Conservation (phyloP, 208 protist species). For the Herpetomonas tarakana region DNA sequence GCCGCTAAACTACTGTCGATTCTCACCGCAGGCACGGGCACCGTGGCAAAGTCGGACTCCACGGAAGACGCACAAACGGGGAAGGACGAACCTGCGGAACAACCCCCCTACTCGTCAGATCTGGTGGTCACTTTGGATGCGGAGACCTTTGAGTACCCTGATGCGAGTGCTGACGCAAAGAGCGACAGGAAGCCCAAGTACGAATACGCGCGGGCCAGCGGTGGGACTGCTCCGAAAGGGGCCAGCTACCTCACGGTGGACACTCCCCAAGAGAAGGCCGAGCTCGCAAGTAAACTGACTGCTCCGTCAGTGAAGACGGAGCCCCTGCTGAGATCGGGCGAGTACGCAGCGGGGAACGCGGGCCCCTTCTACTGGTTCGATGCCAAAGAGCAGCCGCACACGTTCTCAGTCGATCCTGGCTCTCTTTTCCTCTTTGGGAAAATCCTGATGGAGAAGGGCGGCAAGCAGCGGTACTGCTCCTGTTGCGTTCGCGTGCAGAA, state of each 20-base stretch:
- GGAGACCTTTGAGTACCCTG: conserved; percentile 9
- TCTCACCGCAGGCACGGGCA: not conserved
- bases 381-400: conserved; percentile 78
- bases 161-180: not conserved
- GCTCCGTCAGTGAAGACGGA: not conserved
- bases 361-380: conserved; percentile 87
- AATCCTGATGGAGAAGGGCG: conserved; percentile 31
- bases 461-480: conserved; percentile 34
- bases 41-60: too few species aligned
- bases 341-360: conserved; percentile 14
- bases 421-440: conserved; percentile 92
- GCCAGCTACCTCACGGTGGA: conserved; percentile 29
- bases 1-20: not conserved
- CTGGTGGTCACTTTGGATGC: conserved; percentile 29
- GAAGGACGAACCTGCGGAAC: too few species aligned
- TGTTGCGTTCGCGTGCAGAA: conserved; percentile 88
- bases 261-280: conserved; percentile 22
- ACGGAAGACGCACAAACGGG: too few species aligned
- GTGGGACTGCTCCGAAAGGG: not conserved
- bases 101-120: too few species aligned
- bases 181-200: conserved; percentile 11
- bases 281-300: conserved; percentile 15
- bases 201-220: conserved; percentile 5
- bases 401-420: conserved; percentile 62
- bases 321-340: not conserved